phyloP scores from a whole-genome alignment of 2,329 filamentous ascomycete genomes.

The Zymoseptoria crescenta region DNA sequence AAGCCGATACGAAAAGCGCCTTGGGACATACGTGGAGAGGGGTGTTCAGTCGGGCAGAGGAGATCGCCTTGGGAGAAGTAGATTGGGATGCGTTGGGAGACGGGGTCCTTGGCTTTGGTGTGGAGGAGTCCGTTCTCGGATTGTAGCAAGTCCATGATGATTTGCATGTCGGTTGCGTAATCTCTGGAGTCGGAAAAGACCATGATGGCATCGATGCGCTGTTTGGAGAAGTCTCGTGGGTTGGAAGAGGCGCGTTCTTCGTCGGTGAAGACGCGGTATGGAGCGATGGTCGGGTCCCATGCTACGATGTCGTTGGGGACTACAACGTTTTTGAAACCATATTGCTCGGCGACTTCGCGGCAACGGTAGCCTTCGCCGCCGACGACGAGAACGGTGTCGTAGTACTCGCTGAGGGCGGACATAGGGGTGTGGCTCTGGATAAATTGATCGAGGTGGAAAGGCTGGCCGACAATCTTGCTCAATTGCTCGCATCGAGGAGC shows the following conservation, averaged over 20 bases:
- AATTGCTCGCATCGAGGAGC: conserved; percentile 57
- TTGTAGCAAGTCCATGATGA: conserved; percentile 65
- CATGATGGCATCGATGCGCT: conserved; percentile 66
- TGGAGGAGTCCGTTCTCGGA: conserved; percentile 59
- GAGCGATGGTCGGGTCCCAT: conserved; percentile 60
- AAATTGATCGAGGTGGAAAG: conserved; percentile 64
- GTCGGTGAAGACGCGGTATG: conserved; percentile 59
- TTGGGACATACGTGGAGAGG: conserved; percentile 61
- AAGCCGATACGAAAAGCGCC: conserved; percentile 68
- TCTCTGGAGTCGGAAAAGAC: conserved; percentile 68
- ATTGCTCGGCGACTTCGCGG: conserved; percentile 63
- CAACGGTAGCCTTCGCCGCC: conserved; percentile 69
- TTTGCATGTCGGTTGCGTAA: conserved; percentile 67
- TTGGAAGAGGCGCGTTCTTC: conserved; percentile 60
- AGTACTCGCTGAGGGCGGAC: conserved; percentile 68
- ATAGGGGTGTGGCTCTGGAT: conserved; percentile 72
- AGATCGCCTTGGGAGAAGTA: conserved; percentile 63
- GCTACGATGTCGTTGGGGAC: conserved; percentile 68
- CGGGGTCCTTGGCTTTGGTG: conserved; percentile 59
- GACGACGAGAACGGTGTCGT: conserved; percentile 66
- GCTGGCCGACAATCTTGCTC: conserved; percentile 56
- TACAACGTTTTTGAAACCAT: conserved; percentile 66
- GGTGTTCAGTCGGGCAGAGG: conserved; percentile 47
- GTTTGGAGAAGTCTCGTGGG: conserved; percentile 63
- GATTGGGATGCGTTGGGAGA: conserved; percentile 61